phyloP scores from a whole-genome alignment of 2,329 filamentous ascomycete species.

The Aureobasidium uvarum region DNA sequence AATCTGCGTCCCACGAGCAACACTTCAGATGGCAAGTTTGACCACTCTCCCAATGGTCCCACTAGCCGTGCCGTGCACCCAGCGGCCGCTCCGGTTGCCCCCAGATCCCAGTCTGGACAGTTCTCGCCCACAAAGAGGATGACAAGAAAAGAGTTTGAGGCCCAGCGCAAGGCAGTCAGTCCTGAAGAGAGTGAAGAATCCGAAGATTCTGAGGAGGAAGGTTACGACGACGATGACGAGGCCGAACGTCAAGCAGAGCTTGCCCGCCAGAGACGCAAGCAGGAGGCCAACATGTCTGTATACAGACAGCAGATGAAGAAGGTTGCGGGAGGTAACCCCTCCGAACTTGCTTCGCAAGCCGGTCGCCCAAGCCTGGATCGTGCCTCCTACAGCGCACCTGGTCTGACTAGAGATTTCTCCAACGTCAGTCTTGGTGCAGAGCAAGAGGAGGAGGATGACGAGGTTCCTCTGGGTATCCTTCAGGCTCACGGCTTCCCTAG shows the following conservation, averaged over 20 bases:
- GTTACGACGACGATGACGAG: conserved; percentile 72
- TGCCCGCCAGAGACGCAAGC: conserved; percentile 75
- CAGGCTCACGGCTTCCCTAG: conserved; percentile 85
- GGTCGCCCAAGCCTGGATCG: conserved; percentile 57
- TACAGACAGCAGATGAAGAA: conserved; percentile 98
- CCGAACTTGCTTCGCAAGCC: conserved; percentile 43
- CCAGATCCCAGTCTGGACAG: conserved; percentile 16
- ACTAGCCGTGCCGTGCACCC: conserved; percentile 37
- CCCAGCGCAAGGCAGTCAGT: conserved; percentile 34
- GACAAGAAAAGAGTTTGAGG: conserved; percentile 84
- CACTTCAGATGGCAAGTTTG: conserved; percentile 34
- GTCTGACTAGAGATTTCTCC: conserved; percentile 22
- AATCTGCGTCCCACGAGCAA: conserved; percentile 21
- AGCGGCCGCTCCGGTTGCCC: conserved; percentile 3
- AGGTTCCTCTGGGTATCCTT: conserved; percentile 80
- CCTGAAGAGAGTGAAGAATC: conserved; percentile 50
- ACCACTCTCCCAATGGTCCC: conserved; percentile 37
- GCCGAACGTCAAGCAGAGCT: conserved; percentile 69
- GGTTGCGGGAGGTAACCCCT: conserved; percentile 64
- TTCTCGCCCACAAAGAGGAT: conserved; percentile 63
- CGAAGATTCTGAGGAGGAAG: conserved; percentile 59
- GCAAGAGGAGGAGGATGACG: conserved; percentile 74
- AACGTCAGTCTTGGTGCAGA: conserved; percentile 32
- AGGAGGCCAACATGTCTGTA: conserved; percentile 84
- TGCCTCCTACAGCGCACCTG: conserved; percentile 35